Base-by-base conservation (phyloP, 306 rosid species). In the Gastrolobium bilobum region DNA sequence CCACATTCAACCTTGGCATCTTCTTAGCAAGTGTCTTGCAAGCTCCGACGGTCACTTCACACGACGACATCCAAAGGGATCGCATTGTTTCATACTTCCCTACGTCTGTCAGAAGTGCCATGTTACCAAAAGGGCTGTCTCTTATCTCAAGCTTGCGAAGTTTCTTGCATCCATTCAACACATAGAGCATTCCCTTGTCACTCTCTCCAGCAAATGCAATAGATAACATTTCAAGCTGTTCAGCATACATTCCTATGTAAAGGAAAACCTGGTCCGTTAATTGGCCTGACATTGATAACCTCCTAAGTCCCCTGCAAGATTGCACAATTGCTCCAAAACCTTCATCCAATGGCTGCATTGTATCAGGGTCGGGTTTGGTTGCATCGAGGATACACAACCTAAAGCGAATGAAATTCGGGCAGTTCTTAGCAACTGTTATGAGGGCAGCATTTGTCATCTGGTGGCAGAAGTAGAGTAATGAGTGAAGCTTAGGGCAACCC, bases 11-110 rank as follows among this genome's bases (percentile, higher is more conserved):
- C 76, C 84, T 76, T 0, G 98, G 97, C 98, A 92, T 93, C 90
- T 79, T 85, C 91, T 70, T 54, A 0, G 98, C 99, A 2, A 95
- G 69, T 7, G 64, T 61, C 85, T 91, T 93, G 89, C 98, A 93
- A 51, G 90, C 98, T 58, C 91, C 96, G 0, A 91, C 91, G 46
- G 98, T 91, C 34, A 95, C 90, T 50, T 88, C 83, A 3, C 99
- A 92, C 69, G 99, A 90, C 82, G 97, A 95, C 99, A 95, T 95
- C 99, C 97, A 95, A 92, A 95, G 99, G 97, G 97, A 95, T 91
- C 97, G 98, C 99, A 95, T 91, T 87, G 97, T 87, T 81, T 95
- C 99, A 89, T 92, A 95, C 98, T 95, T 95, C 87, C 98, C 94
- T 84, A 91, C 65, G 91, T 95, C 96, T 75, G 64, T 78, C 67